Conservation (phyloP, 225 moss, liverwort and hornwort species). For the Sphagnum tenellum region DNA sequence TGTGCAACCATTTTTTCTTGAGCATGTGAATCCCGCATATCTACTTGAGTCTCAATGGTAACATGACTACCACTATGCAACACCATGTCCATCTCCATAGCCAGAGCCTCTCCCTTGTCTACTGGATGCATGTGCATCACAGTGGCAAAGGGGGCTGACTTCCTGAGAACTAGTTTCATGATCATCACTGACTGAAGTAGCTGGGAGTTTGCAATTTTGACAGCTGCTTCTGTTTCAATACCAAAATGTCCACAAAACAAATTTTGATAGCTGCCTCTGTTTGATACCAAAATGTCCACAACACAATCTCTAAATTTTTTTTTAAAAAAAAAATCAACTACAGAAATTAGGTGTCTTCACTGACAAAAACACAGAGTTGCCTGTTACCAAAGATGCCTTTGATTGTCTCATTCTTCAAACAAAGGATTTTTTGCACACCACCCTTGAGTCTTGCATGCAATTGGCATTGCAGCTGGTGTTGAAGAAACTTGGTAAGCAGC, state of each 20-base stretch:
- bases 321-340: too few species aligned
- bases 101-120: conserved; percentile 43
- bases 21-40: conserved; percentile 66
- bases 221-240: conserved; percentile 53
- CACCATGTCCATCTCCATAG: conserved; percentile 71
- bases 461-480: conserved; percentile 5
- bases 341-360: too few species aligned
- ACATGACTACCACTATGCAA: conserved; percentile 79
- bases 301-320: too few species aligned
- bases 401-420: conserved; percentile 14
- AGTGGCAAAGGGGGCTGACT: conserved; percentile 63
- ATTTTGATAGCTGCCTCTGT: conserved; percentile 72
- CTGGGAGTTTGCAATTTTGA: conserved; percentile 63
- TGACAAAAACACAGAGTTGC: too few species aligned
- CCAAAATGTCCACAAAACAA: conserved; percentile 3
- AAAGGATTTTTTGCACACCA: neutral
- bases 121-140: conserved; percentile 54
- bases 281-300: neutral
- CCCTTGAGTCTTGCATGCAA: conserved; percentile 17
- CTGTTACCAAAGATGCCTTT: neutral
- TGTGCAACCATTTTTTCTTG: conserved; percentile 58
- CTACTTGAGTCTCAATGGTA: conserved; percentile 77
- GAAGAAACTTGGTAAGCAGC: too few species aligned
- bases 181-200: conserved; percentile 66
- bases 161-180: conserved; percentile 66